phyloP scores from a whole-genome alignment of 257 asterid species.

The Leptodermis oblonga region DNA sequence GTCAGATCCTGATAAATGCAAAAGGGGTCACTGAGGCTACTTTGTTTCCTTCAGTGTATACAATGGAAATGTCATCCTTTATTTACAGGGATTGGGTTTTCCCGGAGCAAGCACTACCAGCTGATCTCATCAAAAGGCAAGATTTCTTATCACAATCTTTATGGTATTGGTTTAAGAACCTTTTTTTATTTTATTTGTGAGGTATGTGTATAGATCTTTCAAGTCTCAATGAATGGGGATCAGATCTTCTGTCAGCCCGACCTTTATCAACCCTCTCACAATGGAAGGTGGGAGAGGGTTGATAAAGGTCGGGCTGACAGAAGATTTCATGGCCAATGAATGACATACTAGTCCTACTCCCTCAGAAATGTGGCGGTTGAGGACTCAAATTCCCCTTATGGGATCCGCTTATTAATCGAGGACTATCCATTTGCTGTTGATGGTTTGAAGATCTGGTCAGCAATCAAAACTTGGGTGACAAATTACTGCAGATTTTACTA shows the following conservation, averaged over 20 bases:
- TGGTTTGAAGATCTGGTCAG: slow-evolving; percentile 75
- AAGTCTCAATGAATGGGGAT: too few species aligned
- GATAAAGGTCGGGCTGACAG: too few species aligned
- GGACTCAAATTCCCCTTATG: slow-evolving; percentile 50
- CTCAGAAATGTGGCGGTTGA: slow-evolving; percentile 64
- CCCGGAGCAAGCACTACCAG: slow-evolving; percentile 69
- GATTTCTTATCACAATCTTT: background rate
- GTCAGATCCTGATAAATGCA: slow-evolving; percentile 61
- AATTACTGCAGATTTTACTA: slow-evolving; percentile 67
- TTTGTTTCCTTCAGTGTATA: slow-evolving; percentile 50
- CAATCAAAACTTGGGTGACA: slow-evolving; percentile 64
- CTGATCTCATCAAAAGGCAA: slow-evolving; percentile 68
- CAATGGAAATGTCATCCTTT: slow-evolving; percentile 64
- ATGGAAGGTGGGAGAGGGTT: too few species aligned
- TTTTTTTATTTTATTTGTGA: too few species aligned
- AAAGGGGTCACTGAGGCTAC: slow-evolving; percentile 61
- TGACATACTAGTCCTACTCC: background rate
- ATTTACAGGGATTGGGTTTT: slow-evolving; percentile 61
- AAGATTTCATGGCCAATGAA: too few species aligned
- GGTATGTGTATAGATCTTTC: background rate
- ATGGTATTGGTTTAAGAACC: background rate
- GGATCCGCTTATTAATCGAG: slow-evolving; percentile 55
- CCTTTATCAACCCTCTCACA: too few species aligned
- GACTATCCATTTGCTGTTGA: slow-evolving; percentile 87
- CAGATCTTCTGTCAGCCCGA: too few species aligned